Base-by-base conservation (phyloP, 2,329 filamentous ascomycete species). In the Claviceps sp. region DNA sequence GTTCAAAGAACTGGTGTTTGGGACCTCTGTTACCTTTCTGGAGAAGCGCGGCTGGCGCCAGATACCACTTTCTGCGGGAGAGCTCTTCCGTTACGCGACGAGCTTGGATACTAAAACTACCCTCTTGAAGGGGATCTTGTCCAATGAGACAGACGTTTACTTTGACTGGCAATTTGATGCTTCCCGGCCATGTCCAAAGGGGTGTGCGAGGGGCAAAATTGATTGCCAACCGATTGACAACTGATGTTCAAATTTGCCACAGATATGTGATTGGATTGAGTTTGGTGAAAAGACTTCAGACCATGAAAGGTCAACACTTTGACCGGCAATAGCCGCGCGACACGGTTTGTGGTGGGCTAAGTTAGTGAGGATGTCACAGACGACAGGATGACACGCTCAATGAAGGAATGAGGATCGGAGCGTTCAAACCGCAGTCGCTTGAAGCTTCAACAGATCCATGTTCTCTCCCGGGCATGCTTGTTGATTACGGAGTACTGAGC, bases 1-100 rank as follows among this genome's bases (percentile, higher is more conserved):
- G 0, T 78, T 80, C 64, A 67, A 65, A 40, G 77, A 79, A 62
- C 76, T 75, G 58, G 68, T 80, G 7, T 79, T 73, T 57, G 75
- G 75, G 5, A 78, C 74, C 1, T 71, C 67, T 26, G 75, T 77
- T 54, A 64, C 71, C 24, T 66, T 62, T 5, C 63, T 79, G 37
- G 62, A 74, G 13, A 62, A 67, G 38, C 61, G 67, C 40, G 76
- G 75, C 5, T 80, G 76, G 75, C 60, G 61, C 5, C 74, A 78
- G 62, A 77, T 79, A 44, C 63, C 66, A 5, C 66, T 80, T 38
- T 57, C 62, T 2, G 71, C 70, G 1, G 55, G 61, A 14, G 71
- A 78, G 42, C 60, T 80, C 3, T 76, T 79, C 54, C 14, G 37
- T 5, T 44, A 54, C 34, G 30, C 63, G 62, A 42, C 65, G 70